A percentile compares a stretch with the other conserved stretches of the same genome.
phyloP scores from a whole-genome alignment of 495 filamentous ascomycete genomes.

The Xylaria venustula region DNA sequence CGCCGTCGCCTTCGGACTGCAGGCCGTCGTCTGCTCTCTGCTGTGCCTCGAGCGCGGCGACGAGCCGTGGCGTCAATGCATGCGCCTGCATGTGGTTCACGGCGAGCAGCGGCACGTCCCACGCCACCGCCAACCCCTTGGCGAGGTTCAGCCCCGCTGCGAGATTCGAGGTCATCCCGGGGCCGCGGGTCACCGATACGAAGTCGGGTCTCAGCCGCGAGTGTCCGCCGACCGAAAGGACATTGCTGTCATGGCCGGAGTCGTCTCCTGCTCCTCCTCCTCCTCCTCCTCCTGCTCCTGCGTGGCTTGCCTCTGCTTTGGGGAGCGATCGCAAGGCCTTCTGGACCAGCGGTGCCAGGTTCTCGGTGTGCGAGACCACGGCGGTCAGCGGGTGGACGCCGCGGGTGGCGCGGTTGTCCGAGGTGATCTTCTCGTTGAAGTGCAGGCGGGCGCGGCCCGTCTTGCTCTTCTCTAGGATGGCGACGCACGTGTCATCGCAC shows the following conservation, averaged over 20 bases:
- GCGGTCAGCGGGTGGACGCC: conserved; percentile 79
- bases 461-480: conserved; percentile 65
- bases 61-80: conserved; percentile 81
- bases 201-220: conserved; percentile 67
- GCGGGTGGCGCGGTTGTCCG: conserved; percentile 64
- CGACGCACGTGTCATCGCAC: conserved; percentile 96
- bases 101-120: conserved; percentile 75
- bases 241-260: conserved; percentile 1
- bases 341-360: conserved; percentile 63
- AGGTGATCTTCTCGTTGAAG: conserved; percentile 81
- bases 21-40: not conserved
- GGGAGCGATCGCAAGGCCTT: conserved; percentile 61
- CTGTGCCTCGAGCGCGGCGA: conserved; percentile 54
- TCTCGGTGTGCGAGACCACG: conserved; percentile 67
- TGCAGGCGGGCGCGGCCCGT: conserved; percentile 53
- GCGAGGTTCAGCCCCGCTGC: conserved; percentile 76
- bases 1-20: too few species aligned
- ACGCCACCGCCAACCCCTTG: conserved; percentile 82
- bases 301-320: too few species aligned
- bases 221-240: conserved; percentile 19
- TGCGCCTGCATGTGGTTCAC: conserved; percentile 99
- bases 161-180: conserved; percentile 79
- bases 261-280: too few species aligned
- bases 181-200: conserved; percentile 81
- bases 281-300: too few species aligned